phyloP scores from a whole-genome alignment of 257 asterid species.

The Plantago ovata region DNA sequence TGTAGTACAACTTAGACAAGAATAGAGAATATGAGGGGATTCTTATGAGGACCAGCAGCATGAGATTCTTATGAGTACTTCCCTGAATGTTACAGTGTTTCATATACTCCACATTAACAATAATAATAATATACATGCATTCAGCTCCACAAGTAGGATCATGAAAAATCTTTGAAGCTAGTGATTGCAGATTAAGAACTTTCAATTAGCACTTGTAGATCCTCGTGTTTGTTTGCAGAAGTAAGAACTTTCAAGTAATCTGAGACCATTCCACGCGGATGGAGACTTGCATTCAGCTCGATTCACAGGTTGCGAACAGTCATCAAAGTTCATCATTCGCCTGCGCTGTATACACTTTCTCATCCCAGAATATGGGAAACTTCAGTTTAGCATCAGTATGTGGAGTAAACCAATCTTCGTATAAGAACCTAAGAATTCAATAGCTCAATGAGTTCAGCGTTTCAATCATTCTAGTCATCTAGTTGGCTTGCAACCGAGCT shows the following conservation, averaged over 20 bases:
- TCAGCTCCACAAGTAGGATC: background rate
- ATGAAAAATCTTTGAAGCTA: background rate
- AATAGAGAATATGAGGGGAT: too few relatives aligned
- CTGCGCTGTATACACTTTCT: slow-evolving; percentile 40
- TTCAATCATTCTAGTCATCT: too few relatives aligned
- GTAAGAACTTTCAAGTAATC: background rate
- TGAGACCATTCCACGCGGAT: too few relatives aligned
- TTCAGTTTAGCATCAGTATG: slow-evolving; percentile 80
- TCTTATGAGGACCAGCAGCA: too few relatives aligned
- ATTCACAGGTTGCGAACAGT: background rate
- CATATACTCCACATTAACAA: too few relatives aligned
- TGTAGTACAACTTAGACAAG: too few relatives aligned
- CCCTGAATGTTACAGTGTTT: too few relatives aligned
- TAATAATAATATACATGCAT: background rate
- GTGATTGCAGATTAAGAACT: too few relatives aligned
- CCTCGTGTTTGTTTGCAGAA: too few relatives aligned
- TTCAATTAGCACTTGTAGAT: too few relatives aligned
- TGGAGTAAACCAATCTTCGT: slow-evolving; percentile 83
- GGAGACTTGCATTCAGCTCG: background rate
- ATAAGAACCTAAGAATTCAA: slow-evolving; percentile 54
- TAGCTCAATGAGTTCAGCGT: background rate
- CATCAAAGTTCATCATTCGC: slow-evolving; percentile 56
- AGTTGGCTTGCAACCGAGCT: too few relatives aligned
- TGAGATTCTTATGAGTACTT: too few relatives aligned
- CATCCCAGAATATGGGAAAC: slow-evolving; percentile 84